Evolutionary conservation across 2,329 filamentous ascomycete genomes (phyloP), one percentile per base, ranked within the genome.

Genomic region (Xylariaceae sp.): DNA sequence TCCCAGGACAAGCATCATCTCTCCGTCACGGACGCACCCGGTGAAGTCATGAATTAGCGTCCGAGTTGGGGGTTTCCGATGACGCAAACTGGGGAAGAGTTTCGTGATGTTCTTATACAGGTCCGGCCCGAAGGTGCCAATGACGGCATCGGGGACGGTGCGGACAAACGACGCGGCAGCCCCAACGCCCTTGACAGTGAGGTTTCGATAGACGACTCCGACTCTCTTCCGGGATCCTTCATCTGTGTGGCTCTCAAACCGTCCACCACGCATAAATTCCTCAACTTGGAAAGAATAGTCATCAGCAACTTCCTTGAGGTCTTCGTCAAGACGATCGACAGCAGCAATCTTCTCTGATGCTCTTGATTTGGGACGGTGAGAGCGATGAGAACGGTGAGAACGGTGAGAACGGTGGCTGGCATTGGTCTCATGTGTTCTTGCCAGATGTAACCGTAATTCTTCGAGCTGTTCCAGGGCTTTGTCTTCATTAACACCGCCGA

Each of bases 71-170:
- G 62, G 56, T 41, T 62, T 66, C 2, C 61, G 55, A 19, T 66
- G 62, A 29, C 47, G 58, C 7, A 69, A 57, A 32, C 55, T 58
- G 1, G 74, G 74, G 4, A 78, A 61, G 46, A 67, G 70, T 1
- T 67, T 62, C 32, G 69, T 70, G 11, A 91, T 62, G 5, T 89
- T 72, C 27, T 75, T 78, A 68, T 89, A 92, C 1, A 92, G 72
- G 68, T 92, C 89, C 0, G 88, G 88, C 0, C 89, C 89, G 67
- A 94, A 92, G 0, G 88, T 91, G 27, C 87, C 87, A 3, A 90
- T 59, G 39, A 92, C 76, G 2, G 88, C 88, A 60, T 88, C 80
- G 0, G 88, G 88, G 0, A 92, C 72, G 0, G 87, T 90, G 57
- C 82, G 82, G 30, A 88, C 87, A 60, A 88, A 87, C 0, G 81